Evolutionary conservation across 305 asterid genomes (phyloP).

Genomic region (Rubia tinctorum): DNA sequence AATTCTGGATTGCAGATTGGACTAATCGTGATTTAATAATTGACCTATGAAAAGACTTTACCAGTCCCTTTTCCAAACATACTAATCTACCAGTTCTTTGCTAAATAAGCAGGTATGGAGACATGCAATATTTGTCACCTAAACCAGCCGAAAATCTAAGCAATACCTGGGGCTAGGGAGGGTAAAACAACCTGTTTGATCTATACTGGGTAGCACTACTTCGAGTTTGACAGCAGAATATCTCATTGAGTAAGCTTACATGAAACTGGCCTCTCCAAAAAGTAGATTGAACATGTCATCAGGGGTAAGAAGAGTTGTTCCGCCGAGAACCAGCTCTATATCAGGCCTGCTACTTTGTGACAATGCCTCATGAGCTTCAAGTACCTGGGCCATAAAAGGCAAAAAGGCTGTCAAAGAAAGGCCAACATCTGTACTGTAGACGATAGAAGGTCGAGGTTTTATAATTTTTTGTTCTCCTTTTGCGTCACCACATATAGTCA

Average conservation of each 20-base stretch:
- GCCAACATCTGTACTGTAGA: neutral
- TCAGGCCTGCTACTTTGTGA: slow-evolving; percentile 83
- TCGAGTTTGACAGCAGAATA: slow-evolving; percentile 3
- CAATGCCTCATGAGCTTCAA: slow-evolving; percentile 83
- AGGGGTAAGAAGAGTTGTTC: slow-evolving; percentile 92
- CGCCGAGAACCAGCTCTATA: slow-evolving; percentile 70
- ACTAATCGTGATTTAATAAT: too few species aligned
- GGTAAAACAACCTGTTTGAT: neutral
- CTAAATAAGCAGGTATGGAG: too few species aligned
- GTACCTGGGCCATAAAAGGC: slow-evolving; percentile 48
- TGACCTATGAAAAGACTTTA: too few species aligned
- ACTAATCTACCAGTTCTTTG: too few species aligned
- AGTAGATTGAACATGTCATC: slow-evolving; percentile 75
- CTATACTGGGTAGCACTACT: neutral
- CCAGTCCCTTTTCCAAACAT: too few species aligned
- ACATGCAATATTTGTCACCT: neutral
- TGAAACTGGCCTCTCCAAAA: slow-evolving; percentile 61
- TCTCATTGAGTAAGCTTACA: slow-evolving; percentile 22
- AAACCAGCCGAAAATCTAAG: neutral
- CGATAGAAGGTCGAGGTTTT: neutral
- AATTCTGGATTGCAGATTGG: too few species aligned
- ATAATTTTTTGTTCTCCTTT: neutral
- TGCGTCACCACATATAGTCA: neutral
- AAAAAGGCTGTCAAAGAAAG: neutral
- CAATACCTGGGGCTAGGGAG: neutral